phyloP scores from a whole-genome alignment of 2,329 filamentous ascomycete species.

The Leptographium galeiforme region DNA sequence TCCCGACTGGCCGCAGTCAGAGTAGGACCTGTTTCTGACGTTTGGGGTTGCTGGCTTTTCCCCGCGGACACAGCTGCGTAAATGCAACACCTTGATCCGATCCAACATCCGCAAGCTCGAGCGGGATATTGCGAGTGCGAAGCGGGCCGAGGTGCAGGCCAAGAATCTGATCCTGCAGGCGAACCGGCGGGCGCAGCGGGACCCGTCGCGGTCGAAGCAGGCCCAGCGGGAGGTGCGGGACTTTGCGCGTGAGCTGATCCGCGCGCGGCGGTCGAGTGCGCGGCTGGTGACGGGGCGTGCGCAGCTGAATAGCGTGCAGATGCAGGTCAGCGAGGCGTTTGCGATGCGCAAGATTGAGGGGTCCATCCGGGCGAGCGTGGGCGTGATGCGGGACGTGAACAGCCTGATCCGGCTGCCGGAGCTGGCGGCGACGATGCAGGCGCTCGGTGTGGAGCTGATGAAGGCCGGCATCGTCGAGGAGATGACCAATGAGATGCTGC shows the following conservation, averaged over 20 bases:
- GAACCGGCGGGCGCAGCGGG: conserved; percentile 66
- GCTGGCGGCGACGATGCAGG: conserved; percentile 77
- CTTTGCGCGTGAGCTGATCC: conserved; percentile 79
- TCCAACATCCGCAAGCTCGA: conserved; percentile 87
- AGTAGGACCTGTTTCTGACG: too few species aligned
- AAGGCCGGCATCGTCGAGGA: conserved; percentile 96
- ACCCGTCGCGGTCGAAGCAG: conserved; percentile 65
- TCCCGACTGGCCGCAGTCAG: background rate
- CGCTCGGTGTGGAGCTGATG: conserved; percentile 75
- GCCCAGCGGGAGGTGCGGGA: conserved; percentile 71
- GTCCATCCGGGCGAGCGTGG: conserved; percentile 70
- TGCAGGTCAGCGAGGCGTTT: conserved; percentile 97
- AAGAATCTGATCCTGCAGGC: conserved; percentile 74
- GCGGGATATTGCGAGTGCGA: conserved; percentile 73
- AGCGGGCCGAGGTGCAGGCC: conserved; percentile 69
- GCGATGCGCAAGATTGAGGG: conserved; percentile 92
- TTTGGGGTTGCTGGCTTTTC: too few species aligned
- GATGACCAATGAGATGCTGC: conserved; percentile 80
- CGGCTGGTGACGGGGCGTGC: conserved; percentile 79
- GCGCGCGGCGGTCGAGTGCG: conserved; percentile 59
- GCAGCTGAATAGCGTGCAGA: conserved; percentile 81
- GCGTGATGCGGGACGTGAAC: conserved; percentile 97
- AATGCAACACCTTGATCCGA: conserved; percentile 86
- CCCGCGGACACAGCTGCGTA: conserved; percentile 77
- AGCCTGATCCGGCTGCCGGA: conserved; percentile 71